Percentiles rank a stretch among this genome's conserved stretches.
phyloP scores from a whole-genome alignment of 176 grass and related monocot species.

The Sorghum bicolor region DNA sequence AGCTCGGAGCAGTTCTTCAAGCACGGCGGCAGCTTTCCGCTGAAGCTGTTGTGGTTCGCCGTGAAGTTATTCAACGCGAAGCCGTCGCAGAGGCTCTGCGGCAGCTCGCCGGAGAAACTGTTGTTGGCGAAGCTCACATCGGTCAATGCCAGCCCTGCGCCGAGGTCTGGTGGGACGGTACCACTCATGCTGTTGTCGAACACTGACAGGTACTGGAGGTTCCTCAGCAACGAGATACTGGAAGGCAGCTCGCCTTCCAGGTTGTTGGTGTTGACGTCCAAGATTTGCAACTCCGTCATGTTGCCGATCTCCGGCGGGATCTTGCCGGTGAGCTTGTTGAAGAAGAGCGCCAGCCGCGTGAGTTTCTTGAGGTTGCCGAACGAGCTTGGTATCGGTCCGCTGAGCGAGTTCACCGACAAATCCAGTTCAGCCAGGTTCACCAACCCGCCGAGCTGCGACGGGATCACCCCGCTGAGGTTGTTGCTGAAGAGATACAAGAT shows the following conservation, averaged over 20 bases:
- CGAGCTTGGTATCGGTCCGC: conserved; percentile 44
- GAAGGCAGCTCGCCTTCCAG: conserved; percentile 54
- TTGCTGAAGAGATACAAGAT: conserved; percentile 40
- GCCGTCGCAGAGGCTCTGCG: conserved; percentile 34
- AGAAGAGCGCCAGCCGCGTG: conserved; percentile 37
- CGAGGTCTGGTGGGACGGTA: conserved; percentile 48
- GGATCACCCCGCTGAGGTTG: conserved; percentile 41
- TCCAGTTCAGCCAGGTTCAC: conserved; percentile 13
- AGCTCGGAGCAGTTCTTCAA: conserved; percentile 55
- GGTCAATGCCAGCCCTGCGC: conserved; percentile 26
- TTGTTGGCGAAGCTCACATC: conserved; percentile 55
- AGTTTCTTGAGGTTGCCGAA: conserved; percentile 51
- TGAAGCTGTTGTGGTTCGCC: conserved; percentile 56
- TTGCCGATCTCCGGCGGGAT: conserved; percentile 60
- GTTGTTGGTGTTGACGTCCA: conserved; percentile 61
- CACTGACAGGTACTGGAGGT: conserved; percentile 35
- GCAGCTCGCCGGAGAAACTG: conserved; percentile 65
- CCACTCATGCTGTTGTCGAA: conserved; percentile 64
- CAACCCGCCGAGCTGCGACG: conserved; percentile 42
- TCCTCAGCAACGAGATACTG: conserved; percentile 35
- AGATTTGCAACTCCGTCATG: conserved; percentile 38
- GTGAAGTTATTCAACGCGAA: conserved; percentile 39
- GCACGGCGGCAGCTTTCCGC: conserved; percentile 57
- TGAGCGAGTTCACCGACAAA: conserved; percentile 45
- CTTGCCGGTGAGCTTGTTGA: conserved; percentile 51